Evolutionary conservation across 2,329 filamentous ascomycete species (phyloP), one percentile per base, ranked within the genome.

Genomic region (Alternaria infectoria): DNA sequence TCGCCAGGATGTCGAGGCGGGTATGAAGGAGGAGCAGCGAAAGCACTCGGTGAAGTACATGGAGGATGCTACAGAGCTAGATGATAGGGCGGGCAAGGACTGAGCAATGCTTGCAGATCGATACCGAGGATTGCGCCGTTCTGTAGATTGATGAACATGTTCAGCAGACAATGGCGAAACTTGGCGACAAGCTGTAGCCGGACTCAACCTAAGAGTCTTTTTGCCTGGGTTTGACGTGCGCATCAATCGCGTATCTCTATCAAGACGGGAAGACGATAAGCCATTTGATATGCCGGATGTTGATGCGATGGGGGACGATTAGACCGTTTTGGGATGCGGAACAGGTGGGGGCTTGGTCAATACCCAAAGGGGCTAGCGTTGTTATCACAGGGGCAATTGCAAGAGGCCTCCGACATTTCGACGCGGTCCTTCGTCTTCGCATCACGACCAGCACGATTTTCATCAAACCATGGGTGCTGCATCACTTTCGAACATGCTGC

Each of bases 31-130:
- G 21, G 61, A 63, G 4, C 57, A 60, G 51, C 43, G 50, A 5
- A 63, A 60, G 36, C 44, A 56, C 7, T 63, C 57, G 26, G 25
- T 60, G 3, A 60, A 32, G 30, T 46, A 60, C 26, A 54, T 54
- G 26, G 61, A 63, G 3, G 36, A 60, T 6, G 45, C 57, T 30
- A 46, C 51, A 3, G 50, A 60, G 45, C 57, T 63, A 8, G 50
- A 40, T 13, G 25, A 63, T 10, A 30, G 30, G 4, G 51, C 36
- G 4, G 50, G 43, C 5, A 63, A 63, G 26, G 50, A 59, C 8
- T 63, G 25, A 49, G 3, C 4, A n/a, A 15, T 28, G 15, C 5
- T 51, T 32, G 4, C 2, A 28, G 3, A 11, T 1, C 28, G 28
- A 30, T 6, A 30, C 11, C 28, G 28, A 30, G 26, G 26, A 28